Conservation (phyloP, 2,329 filamentous ascomycete species). For the Cryphonectria radicalis region DNA sequence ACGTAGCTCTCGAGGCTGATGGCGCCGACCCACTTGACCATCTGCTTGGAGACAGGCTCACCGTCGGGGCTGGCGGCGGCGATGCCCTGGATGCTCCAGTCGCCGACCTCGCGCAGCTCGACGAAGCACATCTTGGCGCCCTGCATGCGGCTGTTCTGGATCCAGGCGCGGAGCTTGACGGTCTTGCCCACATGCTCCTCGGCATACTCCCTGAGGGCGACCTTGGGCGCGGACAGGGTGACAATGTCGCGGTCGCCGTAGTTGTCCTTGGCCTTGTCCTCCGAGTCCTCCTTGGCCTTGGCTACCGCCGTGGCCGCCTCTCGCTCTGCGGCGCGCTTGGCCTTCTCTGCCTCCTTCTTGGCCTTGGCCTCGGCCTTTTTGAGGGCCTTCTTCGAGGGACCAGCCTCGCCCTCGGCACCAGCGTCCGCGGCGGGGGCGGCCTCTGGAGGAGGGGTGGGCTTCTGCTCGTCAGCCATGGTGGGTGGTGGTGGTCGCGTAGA, state of each 20-base stretch:
- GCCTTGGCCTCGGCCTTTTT: conserved; percentile 88
- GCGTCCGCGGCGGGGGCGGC: conserved; percentile 74
- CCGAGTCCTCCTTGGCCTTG: conserved; percentile 43
- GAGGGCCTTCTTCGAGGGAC: conserved; percentile 74
- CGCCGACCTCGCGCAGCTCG: conserved; percentile 76
- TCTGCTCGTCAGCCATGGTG: conserved; percentile 29
- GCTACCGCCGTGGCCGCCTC: conserved; percentile 67
- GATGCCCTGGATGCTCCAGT: conserved; percentile 83
- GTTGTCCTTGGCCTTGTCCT: conserved; percentile 73
- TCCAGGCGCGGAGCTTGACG: conserved; percentile 76
- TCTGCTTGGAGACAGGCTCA: conserved; percentile 72
- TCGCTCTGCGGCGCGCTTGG: conserved; percentile 71
- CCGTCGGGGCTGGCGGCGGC: conserved; percentile 68
- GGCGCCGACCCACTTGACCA: conserved; percentile 88
- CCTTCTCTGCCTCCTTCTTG: conserved; percentile 85
- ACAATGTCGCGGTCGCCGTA: conserved; percentile 68
- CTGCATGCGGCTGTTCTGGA: conserved; percentile 88
- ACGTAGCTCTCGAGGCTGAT: conserved; percentile 83
- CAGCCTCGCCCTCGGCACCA: conserved; percentile 69
- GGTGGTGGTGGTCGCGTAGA: neutral
- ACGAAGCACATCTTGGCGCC: conserved; percentile 91
- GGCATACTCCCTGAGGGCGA: conserved; percentile 66
- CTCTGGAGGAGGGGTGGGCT: conserved; percentile 19
- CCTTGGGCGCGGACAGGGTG: conserved; percentile 55
- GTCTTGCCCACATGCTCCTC: conserved; percentile 70